A percentile compares a stretch with the other conserved stretches of the same genome.
phyloP scores from a whole-genome alignment of 352 stramenopile species.

The Phytophthora meadii region DNA sequence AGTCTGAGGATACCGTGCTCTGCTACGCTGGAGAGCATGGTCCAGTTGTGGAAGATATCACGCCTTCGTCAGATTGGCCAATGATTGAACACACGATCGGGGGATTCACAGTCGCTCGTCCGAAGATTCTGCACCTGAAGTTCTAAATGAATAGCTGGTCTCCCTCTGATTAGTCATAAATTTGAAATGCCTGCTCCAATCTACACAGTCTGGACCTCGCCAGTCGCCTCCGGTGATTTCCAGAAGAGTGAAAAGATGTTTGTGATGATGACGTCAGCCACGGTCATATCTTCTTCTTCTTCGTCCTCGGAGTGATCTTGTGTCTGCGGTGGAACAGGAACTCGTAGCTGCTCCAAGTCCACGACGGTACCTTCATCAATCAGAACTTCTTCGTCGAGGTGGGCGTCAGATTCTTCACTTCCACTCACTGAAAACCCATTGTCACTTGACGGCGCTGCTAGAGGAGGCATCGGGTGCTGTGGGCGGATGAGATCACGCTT shows the following conservation, averaged over 20 bases:
- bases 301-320: not conserved
- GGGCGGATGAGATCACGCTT: constrained; percentile 44
- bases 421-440: constrained; percentile 5
- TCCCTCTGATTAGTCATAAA: constrained; percentile 3
- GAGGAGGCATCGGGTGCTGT: constrained; percentile 5
- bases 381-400: constrained; percentile 70
- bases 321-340: constrained; percentile 7
- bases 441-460: constrained; percentile 8
- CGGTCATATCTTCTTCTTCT: constrained; percentile 54
- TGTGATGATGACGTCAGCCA: constrained; percentile 86
- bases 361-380: constrained; percentile 43
- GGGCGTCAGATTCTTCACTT: constrained; percentile 10
- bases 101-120: constrained; percentile 53
- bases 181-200: constrained; percentile 19
- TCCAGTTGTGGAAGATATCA: constrained; percentile 64
- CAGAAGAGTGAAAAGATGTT: constrained; percentile 89
- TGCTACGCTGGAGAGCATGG: constrained; percentile 36
- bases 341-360: constrained; percentile 31
- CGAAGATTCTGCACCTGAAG: constrained; percentile 66
- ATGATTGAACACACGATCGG: constrained; percentile 59
- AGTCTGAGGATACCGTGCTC: constrained; percentile 78
- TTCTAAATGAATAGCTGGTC: constrained; percentile 28
- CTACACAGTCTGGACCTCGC: constrained; percentile 55
- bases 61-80: constrained; percentile 55
- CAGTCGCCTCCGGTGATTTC: constrained; percentile 50